These are phyloP conservation scores for Limonium bicolor DNA, from an alignment of 148 eudicot genomes.

Conservation along the genomic window DNA sequence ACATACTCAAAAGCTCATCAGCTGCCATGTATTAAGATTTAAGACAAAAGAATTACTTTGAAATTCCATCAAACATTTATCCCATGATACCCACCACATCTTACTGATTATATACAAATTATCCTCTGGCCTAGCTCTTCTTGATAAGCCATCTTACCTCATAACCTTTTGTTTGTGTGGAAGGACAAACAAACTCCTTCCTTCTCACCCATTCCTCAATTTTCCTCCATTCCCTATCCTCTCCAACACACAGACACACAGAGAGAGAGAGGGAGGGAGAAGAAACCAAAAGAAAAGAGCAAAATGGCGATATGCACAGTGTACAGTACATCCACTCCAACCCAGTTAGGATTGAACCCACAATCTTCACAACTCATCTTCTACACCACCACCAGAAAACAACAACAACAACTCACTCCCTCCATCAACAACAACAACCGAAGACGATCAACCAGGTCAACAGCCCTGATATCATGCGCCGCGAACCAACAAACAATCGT, in stretches of 20 bases:
- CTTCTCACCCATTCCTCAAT: slow-evolving; percentile 2
- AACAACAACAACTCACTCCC: slow-evolving; percentile 16
- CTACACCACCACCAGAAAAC: too few relatives aligned
- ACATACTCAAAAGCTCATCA: slow-evolving; percentile 4
- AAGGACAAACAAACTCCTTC: background rate
- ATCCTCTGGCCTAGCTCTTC: too few relatives aligned
- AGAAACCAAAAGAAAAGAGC: too few relatives aligned
- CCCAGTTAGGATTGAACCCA: slow-evolving; percentile 57
- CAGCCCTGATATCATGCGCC: slow-evolving; percentile 37
- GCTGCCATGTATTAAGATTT: slow-evolving; percentile 6
- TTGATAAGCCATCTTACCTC: too few relatives aligned
- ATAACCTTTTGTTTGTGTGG: too few relatives aligned
- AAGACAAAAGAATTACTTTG: slow-evolving; percentile 6
- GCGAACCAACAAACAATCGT: slow-evolving; percentile 50
- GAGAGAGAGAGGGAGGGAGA: slow-evolving; percentile 10
- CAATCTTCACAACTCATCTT: too few relatives aligned
- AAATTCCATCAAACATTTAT: too few relatives aligned
- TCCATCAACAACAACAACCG: slow-evolving; percentile 35
- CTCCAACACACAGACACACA: too few relatives aligned
- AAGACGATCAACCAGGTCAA: slow-evolving; percentile 4
- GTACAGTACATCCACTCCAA: slow-evolving; percentile 47
- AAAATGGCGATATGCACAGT: slow-evolving; percentile 82
- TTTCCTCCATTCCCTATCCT: too few relatives aligned
- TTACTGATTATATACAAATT: too few relatives aligned
- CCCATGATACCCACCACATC: too few relatives aligned